A percentile compares a stretch with the other conserved stretches of the same genome.
These are phyloP conservation scores for Penicillium verrucosum DNA, from an alignment of 2,329 filamentous ascomycete genomes.

Conservation along the genomic window DNA sequence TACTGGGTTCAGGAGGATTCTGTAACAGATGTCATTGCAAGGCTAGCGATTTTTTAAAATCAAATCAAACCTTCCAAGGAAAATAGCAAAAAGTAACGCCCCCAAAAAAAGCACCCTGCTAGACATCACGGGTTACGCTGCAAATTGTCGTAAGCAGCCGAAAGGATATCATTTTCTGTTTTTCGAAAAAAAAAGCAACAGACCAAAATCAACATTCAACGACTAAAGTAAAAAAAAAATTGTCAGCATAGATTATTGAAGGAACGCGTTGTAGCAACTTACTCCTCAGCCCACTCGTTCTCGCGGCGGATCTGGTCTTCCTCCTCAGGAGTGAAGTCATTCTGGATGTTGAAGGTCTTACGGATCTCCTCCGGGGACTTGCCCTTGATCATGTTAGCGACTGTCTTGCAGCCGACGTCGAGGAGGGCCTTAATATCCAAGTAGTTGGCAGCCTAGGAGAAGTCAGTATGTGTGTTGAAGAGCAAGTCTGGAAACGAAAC, in stretches of 20 bases:
- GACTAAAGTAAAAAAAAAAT: constrained; percentile 29
- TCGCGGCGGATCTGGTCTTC: constrained; percentile 94
- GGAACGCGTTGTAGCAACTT: constrained; percentile 26
- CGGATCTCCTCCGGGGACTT: constrained; percentile 99
- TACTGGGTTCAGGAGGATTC: not conserved
- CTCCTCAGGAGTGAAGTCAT: constrained; percentile 98
- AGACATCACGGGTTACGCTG: not conserved
- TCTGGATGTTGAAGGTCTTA: constrained; percentile 99
- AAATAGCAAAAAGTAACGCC: not conserved
- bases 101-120: not conserved
- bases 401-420: constrained; percentile 98
- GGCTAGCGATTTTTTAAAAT: not conserved
- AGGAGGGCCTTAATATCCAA: constrained; percentile 98
- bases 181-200: not conserved
- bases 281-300: constrained; percentile 89
- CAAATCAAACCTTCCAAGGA: not conserved
- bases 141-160: not conserved
- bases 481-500: constrained; percentile 35
- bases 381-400: constrained; percentile 99
- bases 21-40: not conserved
- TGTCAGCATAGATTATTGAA: constrained; percentile 6
- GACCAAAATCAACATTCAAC: constrained; percentile 45
- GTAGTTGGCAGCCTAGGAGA: constrained; percentile 82
- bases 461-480: constrained; percentile 1
- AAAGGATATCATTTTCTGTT: constrained; percentile 5